Conservation (phyloP, 257 asterid genomes). For the Ilex asprella region DNA sequence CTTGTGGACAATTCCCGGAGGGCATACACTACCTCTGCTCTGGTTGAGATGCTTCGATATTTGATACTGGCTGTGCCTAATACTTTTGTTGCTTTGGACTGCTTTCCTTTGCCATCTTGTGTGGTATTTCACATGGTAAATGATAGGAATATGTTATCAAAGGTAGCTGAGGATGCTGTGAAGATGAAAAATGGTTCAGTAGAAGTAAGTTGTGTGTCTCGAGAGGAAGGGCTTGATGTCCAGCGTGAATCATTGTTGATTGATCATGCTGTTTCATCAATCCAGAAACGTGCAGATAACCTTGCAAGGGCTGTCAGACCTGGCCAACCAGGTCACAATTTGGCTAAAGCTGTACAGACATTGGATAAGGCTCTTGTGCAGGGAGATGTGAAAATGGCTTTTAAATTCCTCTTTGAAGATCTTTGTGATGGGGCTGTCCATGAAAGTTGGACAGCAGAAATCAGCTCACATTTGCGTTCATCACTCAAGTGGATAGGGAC, state of each 20-base stretch:
- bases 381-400: conserved; percentile 70
- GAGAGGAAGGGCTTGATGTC: conserved; percentile 49
- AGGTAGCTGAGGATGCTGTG: conserved; percentile 58
- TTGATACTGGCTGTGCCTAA: conserved; percentile 88
- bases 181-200: conserved; percentile 46
- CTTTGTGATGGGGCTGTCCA: conserved; percentile 62
- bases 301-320: conserved; percentile 76
- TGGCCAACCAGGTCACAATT: conserved; percentile 56
- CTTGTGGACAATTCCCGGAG: conserved; percentile 89
- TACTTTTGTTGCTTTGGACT: conserved; percentile 90
- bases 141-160: conserved; percentile 74
- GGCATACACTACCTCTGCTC: conserved; percentile 90
- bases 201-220: conserved; percentile 43
- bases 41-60: conserved; percentile 96
- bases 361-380: conserved; percentile 71
- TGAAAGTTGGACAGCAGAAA: conserved; percentile 84
- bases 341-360: conserved; percentile 68
- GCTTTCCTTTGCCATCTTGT: conserved; percentile 75
- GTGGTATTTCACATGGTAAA: conserved; percentile 51
- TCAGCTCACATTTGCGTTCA: conserved; percentile 60
- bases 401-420: conserved; percentile 62
- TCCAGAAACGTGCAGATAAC: conserved; percentile 66
- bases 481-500: conserved; percentile 66
- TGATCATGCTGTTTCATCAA: conserved; percentile 63
- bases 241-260: conserved; percentile 59